These are phyloP conservation scores for Ogataea chonburiensis DNA, from an alignment of 805 yeast genomes.

Conservation along the genomic window DNA sequence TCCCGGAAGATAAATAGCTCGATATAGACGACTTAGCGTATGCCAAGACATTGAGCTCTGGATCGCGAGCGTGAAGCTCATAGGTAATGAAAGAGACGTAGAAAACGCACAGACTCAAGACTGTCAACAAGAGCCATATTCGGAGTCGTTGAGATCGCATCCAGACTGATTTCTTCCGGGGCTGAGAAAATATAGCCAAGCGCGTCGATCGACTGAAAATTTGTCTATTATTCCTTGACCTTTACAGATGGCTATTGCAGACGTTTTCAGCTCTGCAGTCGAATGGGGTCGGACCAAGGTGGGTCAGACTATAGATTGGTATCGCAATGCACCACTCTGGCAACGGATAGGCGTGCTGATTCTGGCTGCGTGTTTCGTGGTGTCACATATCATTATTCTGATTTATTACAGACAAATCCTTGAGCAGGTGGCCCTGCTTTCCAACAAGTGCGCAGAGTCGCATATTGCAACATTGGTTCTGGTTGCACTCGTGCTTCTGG, in stretches of 20 bases:
- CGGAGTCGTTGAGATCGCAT: slow-evolving; percentile 3
- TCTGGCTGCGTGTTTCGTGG: not conserved
- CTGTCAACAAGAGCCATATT: slow-evolving; percentile 1
- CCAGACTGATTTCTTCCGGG: slow-evolving; percentile 4
- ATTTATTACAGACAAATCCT: slow-evolving; percentile 39
- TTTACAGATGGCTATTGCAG: no score
- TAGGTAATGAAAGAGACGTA: slow-evolving; percentile 5
- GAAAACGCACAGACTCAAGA: slow-evolving; percentile 4
- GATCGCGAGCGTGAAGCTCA: slow-evolving; percentile 7
- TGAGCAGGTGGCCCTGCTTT: slow-evolving; percentile 37
- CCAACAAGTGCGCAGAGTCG: slow-evolving; percentile 42
- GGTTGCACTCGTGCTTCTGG: slow-evolving; percentile 53
- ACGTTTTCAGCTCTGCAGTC: no score
- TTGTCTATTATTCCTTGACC: no score
- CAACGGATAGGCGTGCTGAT: slow-evolving; percentile 14
- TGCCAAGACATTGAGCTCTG: slow-evolving; percentile 10
- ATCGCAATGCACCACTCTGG: slow-evolving; percentile 3
- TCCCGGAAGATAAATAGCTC: slow-evolving; percentile 7
- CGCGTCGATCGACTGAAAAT: slow-evolving; percentile 11
- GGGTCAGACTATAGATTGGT: not conserved
- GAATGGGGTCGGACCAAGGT: not conserved
- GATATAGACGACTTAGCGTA: slow-evolving; percentile 8
- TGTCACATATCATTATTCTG: slow-evolving; percentile 26
- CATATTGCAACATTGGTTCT: slow-evolving; percentile 40
- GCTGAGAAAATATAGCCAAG: slow-evolving; percentile 2